Evolutionary conservation across 148 eudicot species (phyloP).

Genomic region (Silene latifolia): DNA sequence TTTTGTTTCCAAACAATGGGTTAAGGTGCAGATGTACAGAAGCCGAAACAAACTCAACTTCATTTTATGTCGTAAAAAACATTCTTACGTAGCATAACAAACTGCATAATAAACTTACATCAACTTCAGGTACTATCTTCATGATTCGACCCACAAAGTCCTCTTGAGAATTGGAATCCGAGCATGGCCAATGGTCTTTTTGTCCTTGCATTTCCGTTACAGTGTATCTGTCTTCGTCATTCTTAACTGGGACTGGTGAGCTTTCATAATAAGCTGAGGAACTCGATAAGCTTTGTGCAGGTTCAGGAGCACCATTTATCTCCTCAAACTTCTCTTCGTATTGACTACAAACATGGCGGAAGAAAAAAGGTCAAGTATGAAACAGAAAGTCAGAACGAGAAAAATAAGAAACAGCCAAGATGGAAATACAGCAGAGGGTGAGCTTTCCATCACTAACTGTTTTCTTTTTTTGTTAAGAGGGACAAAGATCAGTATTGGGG

Average conservation of each 20-base stretch:
- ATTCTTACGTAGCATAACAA: neutral
- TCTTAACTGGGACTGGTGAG: constrained; percentile 19
- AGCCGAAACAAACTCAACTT: no score
- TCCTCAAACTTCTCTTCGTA: constrained; percentile 96
- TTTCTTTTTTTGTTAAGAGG: neutral
- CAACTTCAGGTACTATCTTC: constrained; percentile 93
- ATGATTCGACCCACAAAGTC: constrained; percentile 65
- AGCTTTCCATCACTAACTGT: neutral
- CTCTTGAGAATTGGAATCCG: constrained; percentile 44
- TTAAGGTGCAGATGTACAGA: no score
- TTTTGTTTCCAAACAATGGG: no score
- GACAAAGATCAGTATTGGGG: neutral
- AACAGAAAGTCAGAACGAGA: neutral
- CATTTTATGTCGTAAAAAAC: no score
- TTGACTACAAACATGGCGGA: constrained; percentile 41
- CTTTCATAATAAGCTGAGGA: constrained; percentile 38
- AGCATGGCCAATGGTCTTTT: constrained; percentile 17
- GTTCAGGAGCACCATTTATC: constrained; percentile 51
- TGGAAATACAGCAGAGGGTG: neutral
- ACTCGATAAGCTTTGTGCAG: constrained; percentile 43
- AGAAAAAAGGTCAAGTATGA: no score
- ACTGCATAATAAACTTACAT: constrained; percentile 52
- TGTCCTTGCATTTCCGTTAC: constrained; percentile 39
- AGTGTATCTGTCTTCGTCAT: constrained; percentile 33
- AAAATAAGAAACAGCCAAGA: neutral